Base-by-base conservation (phyloP, 2,329 filamentous ascomycete species). In the Phialophora verrucosa region DNA sequence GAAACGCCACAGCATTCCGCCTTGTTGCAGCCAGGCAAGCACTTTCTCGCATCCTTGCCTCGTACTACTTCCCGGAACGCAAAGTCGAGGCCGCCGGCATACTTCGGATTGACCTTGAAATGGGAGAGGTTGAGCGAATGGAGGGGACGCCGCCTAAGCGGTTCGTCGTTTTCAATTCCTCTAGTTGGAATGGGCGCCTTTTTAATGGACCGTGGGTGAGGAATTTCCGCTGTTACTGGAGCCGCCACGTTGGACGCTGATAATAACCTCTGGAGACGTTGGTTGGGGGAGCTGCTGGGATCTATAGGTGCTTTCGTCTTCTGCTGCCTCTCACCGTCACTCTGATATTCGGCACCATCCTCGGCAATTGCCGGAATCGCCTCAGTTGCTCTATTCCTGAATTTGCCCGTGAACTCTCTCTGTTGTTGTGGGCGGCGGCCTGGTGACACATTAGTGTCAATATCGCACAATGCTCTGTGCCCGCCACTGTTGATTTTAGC, bases 81-180 rank as follows among this genome's bases (percentile, higher is more conserved):
- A 76, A 87, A 92, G 62, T 88, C 85, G 51, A 88, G 81, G 1
- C 91, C 91, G 50, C 90, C 84, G 69, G 93, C 94, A 71, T 83
- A 84, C 4, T 81, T 80, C 0, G 91, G 89, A 70, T 97, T 96
- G 72, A 95, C 82, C 75, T 90, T 94, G 82, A 97, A 97, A 77
- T 96, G 90, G 12, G 87, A 85, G 0, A 90, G 80, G 14, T 80
- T 80, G 12, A 96, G 83, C 38, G 84, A 80, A 0, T 82, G 78
- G 2, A 88, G 69, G 0, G 88, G 84, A 59, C 84, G 86, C 10
- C 82, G 76, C 57, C 92, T 87, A 17, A 91, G 82, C 1, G 82
- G 81, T 65, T 78, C 78, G 20, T 79, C 74, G 51, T 80, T 69
- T 53, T 70, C 68, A n/a, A 61, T 38, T 32, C 20, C 54, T 29